Base-by-base conservation (phyloP, 73 alveolate species). In the Stentor coeruleus region DNA sequence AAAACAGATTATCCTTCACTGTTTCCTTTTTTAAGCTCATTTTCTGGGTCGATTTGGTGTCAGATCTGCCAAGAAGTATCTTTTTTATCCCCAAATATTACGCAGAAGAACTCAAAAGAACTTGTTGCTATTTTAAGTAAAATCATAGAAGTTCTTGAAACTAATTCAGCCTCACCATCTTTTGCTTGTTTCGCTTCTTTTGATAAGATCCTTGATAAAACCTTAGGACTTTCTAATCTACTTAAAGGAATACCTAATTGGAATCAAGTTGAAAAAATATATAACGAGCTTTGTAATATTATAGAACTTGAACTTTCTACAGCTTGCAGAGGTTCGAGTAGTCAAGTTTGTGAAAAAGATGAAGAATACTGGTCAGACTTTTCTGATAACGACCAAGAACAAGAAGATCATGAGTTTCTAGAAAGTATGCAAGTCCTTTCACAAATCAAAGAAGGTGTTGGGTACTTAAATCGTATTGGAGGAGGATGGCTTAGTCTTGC, bases 291-390 rank as follows among this genome's bases (percentile, higher is more conserved):
- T 6, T 11, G 28, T 11, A 11, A 11, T 11, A 49, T 49, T 49
- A 11, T 49, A 49, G 20, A 6, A 11, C 28, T 11, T 11, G 66
- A 49, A 49, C 66, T 49, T 20, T 11, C 6, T 20, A 6, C 20
- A 11, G 66, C 66, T 20, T 49, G 66, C 28, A 6, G 20, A 49
- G 66, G 66, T 20, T 20, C 6, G 66, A 6, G 28, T 49, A 20
- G 20, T 11, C 28, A 11, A 6, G 20, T 20, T 49, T 49, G 28
- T 11, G 66, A 49, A 49, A 6, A 11, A 11, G 66, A 49, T 11
- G 66, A 49, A 49, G 66, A 49, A 20, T 49, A 49, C 66, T 49
- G 66, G 66, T 49, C 66, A 20, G 66, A 49, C 66, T 49, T 49
- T 20, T 49, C 66, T 49, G 66, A 49, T 49, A 49, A 49, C 20